A percentile compares a stretch with the other conserved stretches of the same genome.
These are phyloP conservation scores for Wickerhamomyces ciferrii DNA, from an alignment of 805 yeast genomes.

Conservation along the genomic window DNA sequence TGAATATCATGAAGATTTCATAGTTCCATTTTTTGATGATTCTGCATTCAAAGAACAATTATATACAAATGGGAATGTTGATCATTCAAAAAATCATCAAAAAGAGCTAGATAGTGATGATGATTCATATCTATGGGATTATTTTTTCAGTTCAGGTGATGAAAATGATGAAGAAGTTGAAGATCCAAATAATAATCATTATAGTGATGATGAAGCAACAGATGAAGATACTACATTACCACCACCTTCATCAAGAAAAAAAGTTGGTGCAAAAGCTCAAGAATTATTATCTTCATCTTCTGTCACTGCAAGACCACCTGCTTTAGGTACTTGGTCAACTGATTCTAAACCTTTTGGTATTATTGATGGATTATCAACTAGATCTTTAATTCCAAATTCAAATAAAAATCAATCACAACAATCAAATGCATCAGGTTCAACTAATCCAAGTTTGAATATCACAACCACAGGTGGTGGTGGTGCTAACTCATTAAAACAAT, in stretches of 20 bases:
- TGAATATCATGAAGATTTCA: conserved; percentile 22
- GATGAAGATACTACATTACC: conserved; percentile 90
- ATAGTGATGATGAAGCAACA: conserved; percentile 78
- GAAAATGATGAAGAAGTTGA: conserved; percentile 21
- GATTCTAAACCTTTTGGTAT: conserved; percentile 84
- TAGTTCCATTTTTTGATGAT: conserved; percentile 1
- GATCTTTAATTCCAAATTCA: conserved; percentile 58
- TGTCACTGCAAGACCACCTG: conserved; percentile 85
- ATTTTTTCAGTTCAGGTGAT: conserved; percentile 50
- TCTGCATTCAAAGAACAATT: conserved; percentile 20
- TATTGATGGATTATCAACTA: conserved; percentile 89
- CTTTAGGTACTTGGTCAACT: conserved; percentile 88
- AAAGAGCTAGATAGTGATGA: conserved; percentile 18
- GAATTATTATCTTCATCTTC: conserved; percentile 87
- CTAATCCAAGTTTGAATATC: too few relatives aligned
- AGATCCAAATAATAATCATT: conserved; percentile 8
- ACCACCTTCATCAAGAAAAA: conserved; percentile 51
- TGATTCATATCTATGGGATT: conserved; percentile 62
- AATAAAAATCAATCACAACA: conserved; percentile 1
- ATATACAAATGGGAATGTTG: conserved; percentile 14
- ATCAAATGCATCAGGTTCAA: conserved; percentile 3
- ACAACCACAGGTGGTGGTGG: not conserved
- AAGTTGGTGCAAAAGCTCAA: conserved; percentile 74
- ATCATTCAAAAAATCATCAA: conserved; percentile 30
- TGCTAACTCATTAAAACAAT: not conserved